Evolutionary conservation across 495 filamentous ascomycete species (phyloP).

Genomic region (Tuber melanosporum): DNA sequence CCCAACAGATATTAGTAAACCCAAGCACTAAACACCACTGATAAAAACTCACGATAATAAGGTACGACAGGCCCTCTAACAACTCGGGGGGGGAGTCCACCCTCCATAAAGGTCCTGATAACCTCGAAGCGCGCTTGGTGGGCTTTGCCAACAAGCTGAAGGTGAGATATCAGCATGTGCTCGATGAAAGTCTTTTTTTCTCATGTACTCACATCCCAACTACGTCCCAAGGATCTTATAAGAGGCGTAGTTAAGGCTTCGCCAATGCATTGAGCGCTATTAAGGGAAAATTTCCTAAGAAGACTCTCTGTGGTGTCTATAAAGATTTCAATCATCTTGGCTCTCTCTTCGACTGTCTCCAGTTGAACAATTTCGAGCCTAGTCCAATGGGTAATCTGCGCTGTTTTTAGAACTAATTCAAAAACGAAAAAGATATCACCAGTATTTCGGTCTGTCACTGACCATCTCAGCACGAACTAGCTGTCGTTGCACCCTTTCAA

Average conservation of each 20-base stretch:
- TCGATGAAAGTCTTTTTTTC: neutral
- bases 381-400: conserved; percentile 29
- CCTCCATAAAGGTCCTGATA: neutral
- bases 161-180: neutral
- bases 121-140: neutral
- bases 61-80: conserved; percentile 26
- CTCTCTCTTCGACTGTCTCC: conserved; percentile 6
- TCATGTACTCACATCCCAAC: conserved; percentile 24
- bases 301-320: conserved; percentile 24
- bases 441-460: neutral
- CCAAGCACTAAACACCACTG: neutral
- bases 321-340: conserved; percentile 23
- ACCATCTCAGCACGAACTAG: conserved; percentile 24
- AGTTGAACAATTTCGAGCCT: conserved; percentile 27
- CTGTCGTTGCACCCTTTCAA: conserved; percentile 21
- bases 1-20: conserved; percentile 6
- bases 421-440: neutral
- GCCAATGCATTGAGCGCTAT: conserved; percentile 24
- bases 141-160: neutral
- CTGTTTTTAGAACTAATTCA: conserved; percentile 1
- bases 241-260: conserved; percentile 25
- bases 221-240: conserved; percentile 10
- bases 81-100: neutral
- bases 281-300: conserved; percentile 21
- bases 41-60: conserved; percentile 24